Base-by-base conservation (phyloP, 2,329 filamentous ascomycete genomes). In the Bipolaris oryzae region DNA sequence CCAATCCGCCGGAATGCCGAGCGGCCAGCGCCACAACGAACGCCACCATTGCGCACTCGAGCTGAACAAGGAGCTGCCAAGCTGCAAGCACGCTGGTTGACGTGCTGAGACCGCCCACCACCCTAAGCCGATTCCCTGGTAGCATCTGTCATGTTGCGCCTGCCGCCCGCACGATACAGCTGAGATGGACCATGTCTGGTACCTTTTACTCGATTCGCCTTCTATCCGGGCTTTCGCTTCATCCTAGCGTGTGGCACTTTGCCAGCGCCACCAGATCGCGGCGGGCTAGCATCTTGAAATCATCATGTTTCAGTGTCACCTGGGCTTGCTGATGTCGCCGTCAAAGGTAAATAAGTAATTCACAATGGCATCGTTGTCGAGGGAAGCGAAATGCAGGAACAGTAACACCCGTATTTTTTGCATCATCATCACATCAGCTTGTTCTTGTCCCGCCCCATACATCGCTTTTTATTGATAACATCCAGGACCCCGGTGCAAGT, bases 111-210 rank as follows among this genome's bases (percentile, higher is more conserved):
- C 60, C 48, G 51, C 62, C 37, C 54, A 59, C 64, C 63, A 60
- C 60, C 59, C 54, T 59, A 65, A 65, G 71, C 60, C 63, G 64
- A 67, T 45, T 42, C 62, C 64, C 66, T 58, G 65, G 70, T 64
- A 72, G 59, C 63, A 69, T 69, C 37, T 67, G 64, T 66, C 58
- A 68, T 71, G 66, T n/a, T 65, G 67, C 69, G 64, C 58, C 67
- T 67, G 66, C 62, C 60, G 66, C 59, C 64, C 70, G 72, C 71
- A 71, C 58, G 55, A 65, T 55, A 50, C 66, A 75, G 73, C 73
- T 75, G 73, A 75, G 68, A 62, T 60, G 60, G 62, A 67, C 66
- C 65, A 69, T 63, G 53, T 42, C 33, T 47, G 49, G 57, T 60
- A 58, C 59, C 63, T 33, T 54, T 45, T 48, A 39, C 45, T 57